Evolutionary conservation across 2,329 filamentous ascomycete species (phyloP).

Genomic region (Aspergillus fumigatiaffinis): DNA sequence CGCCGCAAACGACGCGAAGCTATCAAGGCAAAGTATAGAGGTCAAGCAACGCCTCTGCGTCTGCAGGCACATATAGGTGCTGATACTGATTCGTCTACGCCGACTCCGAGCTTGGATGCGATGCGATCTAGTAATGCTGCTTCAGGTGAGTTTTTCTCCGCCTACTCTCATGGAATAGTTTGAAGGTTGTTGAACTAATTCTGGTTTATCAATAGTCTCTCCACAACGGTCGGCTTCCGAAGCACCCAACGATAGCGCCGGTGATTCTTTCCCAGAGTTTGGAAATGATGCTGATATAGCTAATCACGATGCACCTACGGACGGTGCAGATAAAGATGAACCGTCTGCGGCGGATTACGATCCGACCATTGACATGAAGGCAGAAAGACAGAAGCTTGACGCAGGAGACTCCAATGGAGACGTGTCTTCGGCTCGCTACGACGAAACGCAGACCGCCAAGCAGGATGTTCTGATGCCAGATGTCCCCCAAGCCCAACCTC

Average conservation of each 20-base stretch:
- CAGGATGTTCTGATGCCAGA: constrained; percentile 50
- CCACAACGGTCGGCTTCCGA: constrained; percentile 43
- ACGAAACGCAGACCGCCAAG: constrained; percentile 53
- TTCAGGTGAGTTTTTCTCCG: constrained; percentile 33
- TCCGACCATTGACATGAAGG: constrained; percentile 80
- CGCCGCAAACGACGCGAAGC: constrained; percentile 80
- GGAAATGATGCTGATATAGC: constrained; percentile 64
- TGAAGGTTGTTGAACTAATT: constrained; percentile 4
- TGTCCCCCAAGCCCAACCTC: constrained; percentile 32
- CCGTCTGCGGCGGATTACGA: constrained; percentile 93
- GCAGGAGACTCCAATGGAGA: constrained; percentile 58
- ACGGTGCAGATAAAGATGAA: constrained; percentile 59
- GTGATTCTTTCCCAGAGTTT: constrained; percentile 60
- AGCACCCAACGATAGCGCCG: constrained; percentile 46
- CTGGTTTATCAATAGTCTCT: constrained; percentile 16
- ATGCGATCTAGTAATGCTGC: constrained; percentile 31
- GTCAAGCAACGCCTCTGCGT: constrained; percentile 66
- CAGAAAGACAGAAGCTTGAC: constrained; percentile 70
- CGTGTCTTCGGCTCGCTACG: constrained; percentile 52
- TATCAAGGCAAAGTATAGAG: constrained; percentile 75
- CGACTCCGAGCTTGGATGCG: constrained; percentile 49
- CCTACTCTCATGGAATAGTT: not conserved
- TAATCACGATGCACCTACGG: constrained; percentile 46
- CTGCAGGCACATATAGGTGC: constrained; percentile 67
- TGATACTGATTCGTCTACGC: constrained; percentile 52